phyloP scores from a whole-genome alignment of 192 early-diverging fungal genomes.

The Backusella mclennaniae region DNA sequence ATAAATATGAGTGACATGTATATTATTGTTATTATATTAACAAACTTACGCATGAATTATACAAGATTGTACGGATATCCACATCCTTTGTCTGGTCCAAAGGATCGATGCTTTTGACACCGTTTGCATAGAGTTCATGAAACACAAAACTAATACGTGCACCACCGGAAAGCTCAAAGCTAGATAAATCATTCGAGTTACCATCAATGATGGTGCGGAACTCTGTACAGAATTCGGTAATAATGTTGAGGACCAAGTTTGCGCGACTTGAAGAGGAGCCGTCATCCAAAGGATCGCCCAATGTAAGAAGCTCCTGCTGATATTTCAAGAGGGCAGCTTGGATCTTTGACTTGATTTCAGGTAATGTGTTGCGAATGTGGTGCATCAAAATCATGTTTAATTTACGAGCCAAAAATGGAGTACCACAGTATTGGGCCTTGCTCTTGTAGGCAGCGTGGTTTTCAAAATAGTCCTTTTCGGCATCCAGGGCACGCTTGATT shows the following conservation, averaged over 20 bases:
- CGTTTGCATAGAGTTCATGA: conserved; percentile 93
- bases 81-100: conserved; percentile 99
- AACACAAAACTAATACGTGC: conserved; percentile 99
- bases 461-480: conserved; percentile 91
- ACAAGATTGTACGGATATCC: conserved; percentile 97
- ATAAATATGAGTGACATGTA: background rate
- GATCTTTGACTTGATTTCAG: conserved; percentile 99
- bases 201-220: conserved; percentile 96
- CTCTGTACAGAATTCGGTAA: conserved; percentile 98
- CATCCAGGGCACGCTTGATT: conserved; percentile 89
- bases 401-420: conserved; percentile 94
- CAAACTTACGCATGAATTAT: conserved; percentile 84
- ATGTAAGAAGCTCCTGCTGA: conserved; percentile 76
- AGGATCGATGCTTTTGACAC: conserved; percentile 93
- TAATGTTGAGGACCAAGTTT: conserved; percentile 94
- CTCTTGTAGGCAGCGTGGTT: conserved; percentile 92
- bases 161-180: conserved; percentile 94
- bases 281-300: conserved; percentile 91
- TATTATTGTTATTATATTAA: background rate
- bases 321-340: conserved; percentile 83
- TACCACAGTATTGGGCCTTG: conserved; percentile 99
- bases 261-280: conserved; percentile 68
- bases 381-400: conserved; percentile 99
- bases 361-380: conserved; percentile 97
- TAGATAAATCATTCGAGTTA: conserved; percentile 92